Percentiles rank a stretch among this genome's conserved stretches.
Conservation (phyloP, 1,139 yeast species). For the Meyerozyma sp. region DNA sequence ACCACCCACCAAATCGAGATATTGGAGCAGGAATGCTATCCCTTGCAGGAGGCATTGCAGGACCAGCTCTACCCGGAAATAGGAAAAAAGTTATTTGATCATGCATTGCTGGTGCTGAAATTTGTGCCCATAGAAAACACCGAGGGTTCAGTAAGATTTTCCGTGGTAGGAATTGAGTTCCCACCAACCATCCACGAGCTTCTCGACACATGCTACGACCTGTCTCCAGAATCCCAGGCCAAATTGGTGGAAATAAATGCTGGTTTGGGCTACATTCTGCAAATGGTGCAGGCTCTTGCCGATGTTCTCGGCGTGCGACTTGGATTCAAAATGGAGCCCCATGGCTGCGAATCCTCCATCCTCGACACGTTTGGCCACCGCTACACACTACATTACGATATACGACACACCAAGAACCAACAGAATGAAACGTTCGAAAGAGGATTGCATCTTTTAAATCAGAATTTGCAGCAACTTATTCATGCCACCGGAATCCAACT, state of each 20-base stretch:
- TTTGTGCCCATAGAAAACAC: slow-evolving; percentile 24
- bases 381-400: slow-evolving; percentile 28
- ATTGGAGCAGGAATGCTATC: slow-evolving; percentile 23
- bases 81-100: slow-evolving; percentile 12
- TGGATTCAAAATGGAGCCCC: slow-evolving; percentile 22
- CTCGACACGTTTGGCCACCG: slow-evolving; percentile 18
- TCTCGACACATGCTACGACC: slow-evolving; percentile 26
- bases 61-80: slow-evolving; percentile 19
- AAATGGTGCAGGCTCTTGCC: slow-evolving; percentile 20
- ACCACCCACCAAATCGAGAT: slow-evolving; percentile 23
- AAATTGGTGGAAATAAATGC: slow-evolving; percentile 27
- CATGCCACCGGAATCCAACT: slow-evolving; percentile 17
- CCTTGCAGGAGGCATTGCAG: slow-evolving; percentile 19
- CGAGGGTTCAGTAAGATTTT: slow-evolving; percentile 19
- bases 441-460: slow-evolving; percentile 29
- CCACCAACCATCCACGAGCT: slow-evolving; percentile 29
- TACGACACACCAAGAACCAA: slow-evolving; percentile 17
- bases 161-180: slow-evolving; percentile 32
- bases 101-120: slow-evolving; percentile 17
- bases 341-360: slow-evolving; percentile 21
- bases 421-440: slow-evolving; percentile 28
- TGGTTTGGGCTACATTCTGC: slow-evolving; percentile 26
- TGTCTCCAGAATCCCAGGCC: slow-evolving; percentile 7
- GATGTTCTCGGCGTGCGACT: slow-evolving; percentile 21
- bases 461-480: slow-evolving; percentile 24